Conservation (phyloP, 2,329 filamentous ascomycete genomes). For the Trichothecium sympodiale region DNA sequence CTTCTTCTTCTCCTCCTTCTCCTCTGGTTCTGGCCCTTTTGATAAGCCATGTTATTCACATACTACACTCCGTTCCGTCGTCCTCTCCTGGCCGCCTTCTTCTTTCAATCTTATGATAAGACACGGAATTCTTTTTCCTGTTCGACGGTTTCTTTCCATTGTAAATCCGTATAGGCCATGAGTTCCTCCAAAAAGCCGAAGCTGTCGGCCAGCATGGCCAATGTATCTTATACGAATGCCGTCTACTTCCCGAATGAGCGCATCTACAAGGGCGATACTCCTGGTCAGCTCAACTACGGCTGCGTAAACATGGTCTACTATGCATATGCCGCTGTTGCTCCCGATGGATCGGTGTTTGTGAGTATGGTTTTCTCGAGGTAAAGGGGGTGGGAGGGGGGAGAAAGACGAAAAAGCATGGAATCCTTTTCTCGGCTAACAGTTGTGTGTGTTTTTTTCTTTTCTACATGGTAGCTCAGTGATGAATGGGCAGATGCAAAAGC, state of each 20-base stretch:
- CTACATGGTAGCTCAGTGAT: slow-evolving; percentile 68
- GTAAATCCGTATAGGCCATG: slow-evolving; percentile 13
- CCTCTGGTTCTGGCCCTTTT: background rate
- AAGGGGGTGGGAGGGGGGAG: background rate
- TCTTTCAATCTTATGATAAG: too few relatives aligned
- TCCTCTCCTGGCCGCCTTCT: too few relatives aligned
- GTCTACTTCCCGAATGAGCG: slow-evolving; percentile 78
- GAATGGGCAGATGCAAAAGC: slow-evolving; percentile 66
- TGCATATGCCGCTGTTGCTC: slow-evolving; percentile 64
- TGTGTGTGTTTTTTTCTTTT: background rate
- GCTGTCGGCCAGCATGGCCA: slow-evolving; percentile 29
- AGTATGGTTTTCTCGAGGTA: slow-evolving; percentile 24
- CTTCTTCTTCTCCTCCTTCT: slow-evolving; percentile 1
- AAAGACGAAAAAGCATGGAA: slow-evolving; percentile 1
- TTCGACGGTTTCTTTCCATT: background rate
- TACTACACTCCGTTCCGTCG: too few relatives aligned
- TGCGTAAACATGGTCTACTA: slow-evolving; percentile 77
- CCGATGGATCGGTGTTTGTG: slow-evolving; percentile 67
- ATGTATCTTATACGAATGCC: slow-evolving; percentile 56
- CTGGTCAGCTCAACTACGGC: slow-evolving; percentile 61
- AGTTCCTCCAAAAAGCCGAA: slow-evolving; percentile 35
- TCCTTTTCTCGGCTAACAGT: background rate
- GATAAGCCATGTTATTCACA: slow-evolving; percentile 1
- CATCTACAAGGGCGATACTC: slow-evolving; percentile 62
- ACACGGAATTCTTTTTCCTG: too few relatives aligned